Evolutionary conservation across 1,284 basidiomycete genomes (phyloP), one percentile per base, ranked within the genome.

Genomic region (Tylopilus sp.): DNA sequence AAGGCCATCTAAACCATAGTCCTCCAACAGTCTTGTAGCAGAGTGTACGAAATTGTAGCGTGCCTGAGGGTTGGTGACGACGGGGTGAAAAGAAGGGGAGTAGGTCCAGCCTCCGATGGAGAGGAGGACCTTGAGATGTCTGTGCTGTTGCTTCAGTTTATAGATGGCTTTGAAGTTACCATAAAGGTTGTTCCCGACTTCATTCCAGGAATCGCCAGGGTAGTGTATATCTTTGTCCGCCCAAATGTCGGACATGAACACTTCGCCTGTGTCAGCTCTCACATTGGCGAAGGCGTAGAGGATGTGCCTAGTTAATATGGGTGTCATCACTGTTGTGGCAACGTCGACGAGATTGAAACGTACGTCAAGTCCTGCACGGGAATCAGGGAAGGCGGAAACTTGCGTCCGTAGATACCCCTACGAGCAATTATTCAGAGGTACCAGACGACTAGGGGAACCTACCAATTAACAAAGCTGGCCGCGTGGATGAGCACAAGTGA

Each of bases 141-240:
- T 81, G 57, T 97, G 77, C 57, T 79, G 70, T 66, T 94, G 86
- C 77, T 98, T 98, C 57, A 96, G 74, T 34, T 87, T 78, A 67
- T 93, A 92, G 48, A 98, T 82, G 36, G 89, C 90, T 67, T 97
- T 95, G 68, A 98, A 82, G 71, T 96, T 96, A 46, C 96, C 95
- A 61, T 96, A 97, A 25, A 97, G 79, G 66, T 96, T 94, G 55
- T 75, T 82, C 43, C 84, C 89, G 48, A 65, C 64, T 49, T 96
- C 93, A 58, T 92, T 87, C 94, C 94, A 97, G 6, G 84, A 86
- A 66, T 99, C 96, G 19, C 82, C 83, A 2, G 81, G 79, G 54
- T 89, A 88, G 60, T 91, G 89, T 40, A 90, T 94, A 63, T 94
- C 85, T 62, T 94, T 84, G 72, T 98, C 96, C 0, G 93, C 86